These are phyloP conservation scores for Erodium maritimum DNA, from an alignment of 345 rosid genomes.

Conservation along the genomic window DNA sequence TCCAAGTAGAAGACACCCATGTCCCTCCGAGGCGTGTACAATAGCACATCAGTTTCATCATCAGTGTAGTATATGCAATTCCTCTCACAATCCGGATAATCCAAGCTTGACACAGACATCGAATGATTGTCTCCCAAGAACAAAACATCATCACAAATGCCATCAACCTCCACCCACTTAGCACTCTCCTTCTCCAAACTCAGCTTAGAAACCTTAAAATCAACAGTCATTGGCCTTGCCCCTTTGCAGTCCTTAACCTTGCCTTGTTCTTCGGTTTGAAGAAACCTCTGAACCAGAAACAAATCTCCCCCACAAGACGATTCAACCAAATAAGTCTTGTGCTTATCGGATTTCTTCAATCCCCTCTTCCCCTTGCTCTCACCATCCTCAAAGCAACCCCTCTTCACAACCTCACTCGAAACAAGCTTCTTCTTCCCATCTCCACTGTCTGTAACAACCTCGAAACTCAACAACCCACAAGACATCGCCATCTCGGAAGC, in stretches of 20 bases:
- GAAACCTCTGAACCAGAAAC: slow-evolving; percentile 1
- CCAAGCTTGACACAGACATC: not conserved
- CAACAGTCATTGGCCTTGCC: slow-evolving; percentile 5
- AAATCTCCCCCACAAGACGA: not conserved
- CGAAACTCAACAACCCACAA: not conserved
- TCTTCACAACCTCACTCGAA: not conserved
- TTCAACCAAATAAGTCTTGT: not conserved
- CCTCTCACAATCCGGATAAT: not conserved
- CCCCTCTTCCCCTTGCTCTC: not conserved
- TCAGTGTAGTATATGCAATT: slow-evolving; percentile 9
- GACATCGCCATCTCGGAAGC: not conserved
- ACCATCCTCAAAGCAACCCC: not conserved
- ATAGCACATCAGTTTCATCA: slow-evolving; percentile 1
- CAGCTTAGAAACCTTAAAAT: slow-evolving; percentile 5
- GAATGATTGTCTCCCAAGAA: slow-evolving; percentile 10
- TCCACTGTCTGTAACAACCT: not conserved
- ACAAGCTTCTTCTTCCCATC: not conserved
- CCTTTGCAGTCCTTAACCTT: not conserved
- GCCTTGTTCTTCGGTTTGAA: not conserved
- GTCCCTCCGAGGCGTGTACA: slow-evolving; percentile 11
- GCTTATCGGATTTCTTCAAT: not conserved
- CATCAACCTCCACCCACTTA: slow-evolving; percentile 3
- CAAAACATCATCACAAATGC: slow-evolving; percentile 4
- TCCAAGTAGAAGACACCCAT: slow-evolving; percentile 9
- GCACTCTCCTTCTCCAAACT: not conserved